These are phyloP conservation scores for Pythium guiyangense DNA, from an alignment of 352 stramenopile genomes.

Conservation along the genomic window DNA sequence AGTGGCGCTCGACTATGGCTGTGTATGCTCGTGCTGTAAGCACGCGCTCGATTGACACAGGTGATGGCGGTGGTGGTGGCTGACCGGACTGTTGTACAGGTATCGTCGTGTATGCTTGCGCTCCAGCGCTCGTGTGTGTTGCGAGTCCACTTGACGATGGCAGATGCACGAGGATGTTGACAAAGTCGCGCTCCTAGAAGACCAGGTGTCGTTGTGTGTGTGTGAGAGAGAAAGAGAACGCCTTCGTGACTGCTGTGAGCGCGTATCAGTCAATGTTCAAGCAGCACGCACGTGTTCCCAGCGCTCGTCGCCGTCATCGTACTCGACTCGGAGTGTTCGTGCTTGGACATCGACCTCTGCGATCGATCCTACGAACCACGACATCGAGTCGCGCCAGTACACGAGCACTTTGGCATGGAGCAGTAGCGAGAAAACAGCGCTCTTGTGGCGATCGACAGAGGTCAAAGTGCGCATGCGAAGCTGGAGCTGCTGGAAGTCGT, in stretches of 20 bases:
- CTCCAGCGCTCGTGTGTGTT: not conserved
- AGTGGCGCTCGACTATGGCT: conserved; percentile 23
- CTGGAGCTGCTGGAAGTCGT: conserved; percentile 29
- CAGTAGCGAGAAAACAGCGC: not conserved
- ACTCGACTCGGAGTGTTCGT: conserved; percentile 27
- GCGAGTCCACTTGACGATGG: not conserved
- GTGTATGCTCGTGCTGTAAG: conserved; percentile 33
- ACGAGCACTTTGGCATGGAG: conserved; percentile 21
- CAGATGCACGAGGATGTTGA: conserved; percentile 25
- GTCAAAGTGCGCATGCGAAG: conserved; percentile 10
- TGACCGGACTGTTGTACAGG: not conserved
- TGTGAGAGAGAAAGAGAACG: not conserved
- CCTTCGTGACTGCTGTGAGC: not conserved
- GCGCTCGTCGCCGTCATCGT: conserved; percentile 45
- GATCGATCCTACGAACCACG: conserved; percentile 42
- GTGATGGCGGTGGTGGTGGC: conserved; percentile 4
- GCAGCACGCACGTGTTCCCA: conserved; percentile 31
- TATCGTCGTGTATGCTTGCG: not conserved
- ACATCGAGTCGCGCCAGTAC: conserved; percentile 31
- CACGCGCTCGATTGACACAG: conserved; percentile 13
- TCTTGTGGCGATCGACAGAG: not conserved
- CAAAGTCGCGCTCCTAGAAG: conserved; percentile 24
- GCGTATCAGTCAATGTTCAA: not conserved
- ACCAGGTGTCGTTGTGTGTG: not conserved
- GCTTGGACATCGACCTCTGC: conserved; percentile 5